These are phyloP conservation scores for Acacia confusa DNA, from an alignment of 306 rosid species.

Conservation along the genomic window DNA sequence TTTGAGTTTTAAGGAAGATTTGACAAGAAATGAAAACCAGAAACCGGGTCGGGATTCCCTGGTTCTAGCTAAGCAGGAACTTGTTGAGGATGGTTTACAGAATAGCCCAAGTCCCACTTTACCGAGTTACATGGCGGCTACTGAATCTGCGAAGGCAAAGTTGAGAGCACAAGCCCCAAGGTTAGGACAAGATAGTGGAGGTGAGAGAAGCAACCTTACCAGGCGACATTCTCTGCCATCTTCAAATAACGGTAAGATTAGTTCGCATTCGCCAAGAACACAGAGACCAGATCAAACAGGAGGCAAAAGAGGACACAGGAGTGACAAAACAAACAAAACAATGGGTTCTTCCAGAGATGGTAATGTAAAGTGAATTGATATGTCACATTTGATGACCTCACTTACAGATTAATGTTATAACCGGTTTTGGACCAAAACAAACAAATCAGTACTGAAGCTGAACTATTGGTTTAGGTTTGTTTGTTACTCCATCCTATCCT, in stretches of 20 bases:
- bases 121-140: constrained; percentile 90
- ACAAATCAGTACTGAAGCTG: not conserved
- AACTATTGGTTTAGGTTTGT: not conserved
- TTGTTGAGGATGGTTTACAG: constrained; percentile 54
- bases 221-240: constrained; percentile 78
- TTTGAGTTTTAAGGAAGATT: constrained; percentile 48
- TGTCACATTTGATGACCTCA: not conserved
- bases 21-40: constrained; percentile 43
- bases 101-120: constrained; percentile 53
- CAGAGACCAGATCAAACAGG: constrained; percentile 64
- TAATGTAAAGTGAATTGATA: constrained; percentile 15
- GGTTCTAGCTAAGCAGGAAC: constrained; percentile 56
- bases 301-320: constrained; percentile 55
- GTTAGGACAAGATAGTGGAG: constrained; percentile 51
- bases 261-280: constrained; percentile 71
- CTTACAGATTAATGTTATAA: not conserved
- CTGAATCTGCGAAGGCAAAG: constrained; percentile 90
- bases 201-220: constrained; percentile 47
- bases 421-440: not conserved
- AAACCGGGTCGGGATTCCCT: constrained; percentile 52
- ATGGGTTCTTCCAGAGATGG: constrained; percentile 49
- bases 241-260: constrained; percentile 52
- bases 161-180: constrained; percentile 73
- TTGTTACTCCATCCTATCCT: not conserved
- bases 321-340: constrained; percentile 25